These are phyloP conservation scores for Syncephalastrum contaminatum DNA, from an alignment of 371 early-diverging fungal genomes.

Conservation along the genomic window DNA sequence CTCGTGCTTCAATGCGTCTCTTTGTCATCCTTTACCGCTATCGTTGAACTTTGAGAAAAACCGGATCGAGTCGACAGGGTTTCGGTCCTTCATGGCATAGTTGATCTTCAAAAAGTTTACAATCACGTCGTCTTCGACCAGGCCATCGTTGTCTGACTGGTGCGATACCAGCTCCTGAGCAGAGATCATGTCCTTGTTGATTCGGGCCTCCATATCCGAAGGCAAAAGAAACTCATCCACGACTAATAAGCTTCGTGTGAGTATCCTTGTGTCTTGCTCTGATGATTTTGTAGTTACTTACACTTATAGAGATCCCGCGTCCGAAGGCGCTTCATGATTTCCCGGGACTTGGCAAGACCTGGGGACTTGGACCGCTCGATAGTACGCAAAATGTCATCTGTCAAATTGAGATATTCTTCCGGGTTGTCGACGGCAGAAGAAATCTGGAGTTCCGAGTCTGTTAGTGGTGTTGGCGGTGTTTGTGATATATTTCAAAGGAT, in stretches of 20 bases:
- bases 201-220: constrained; percentile 37
- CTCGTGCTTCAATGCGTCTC: not conserved
- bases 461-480: not conserved
- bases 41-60: constrained; percentile 77
- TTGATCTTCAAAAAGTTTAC: constrained; percentile 71
- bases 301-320: constrained; percentile 80
- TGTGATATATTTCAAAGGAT: not conserved
- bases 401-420: constrained; percentile 73
- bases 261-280: too few species aligned
- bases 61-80: constrained; percentile 83
- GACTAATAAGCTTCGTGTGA: constrained; percentile 18
- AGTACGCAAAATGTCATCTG: constrained; percentile 82
- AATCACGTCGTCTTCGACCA: constrained; percentile 68
- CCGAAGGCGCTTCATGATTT: constrained; percentile 72
- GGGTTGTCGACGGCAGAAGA: constrained; percentile 68
- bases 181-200: constrained; percentile 55
- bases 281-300: too few species aligned
- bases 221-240: constrained; percentile 86
- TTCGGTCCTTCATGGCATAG: constrained; percentile 80
- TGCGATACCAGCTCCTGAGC: constrained; percentile 57
- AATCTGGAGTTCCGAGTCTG: constrained; percentile 69
- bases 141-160: constrained; percentile 54
- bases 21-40: constrained; percentile 24
- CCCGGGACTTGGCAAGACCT: constrained; percentile 64
- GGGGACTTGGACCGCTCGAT: constrained; percentile 72